These are phyloP conservation scores for Tardiomyces blankii DNA, from an alignment of 1,139 yeast species.

Conservation along the genomic window DNA sequence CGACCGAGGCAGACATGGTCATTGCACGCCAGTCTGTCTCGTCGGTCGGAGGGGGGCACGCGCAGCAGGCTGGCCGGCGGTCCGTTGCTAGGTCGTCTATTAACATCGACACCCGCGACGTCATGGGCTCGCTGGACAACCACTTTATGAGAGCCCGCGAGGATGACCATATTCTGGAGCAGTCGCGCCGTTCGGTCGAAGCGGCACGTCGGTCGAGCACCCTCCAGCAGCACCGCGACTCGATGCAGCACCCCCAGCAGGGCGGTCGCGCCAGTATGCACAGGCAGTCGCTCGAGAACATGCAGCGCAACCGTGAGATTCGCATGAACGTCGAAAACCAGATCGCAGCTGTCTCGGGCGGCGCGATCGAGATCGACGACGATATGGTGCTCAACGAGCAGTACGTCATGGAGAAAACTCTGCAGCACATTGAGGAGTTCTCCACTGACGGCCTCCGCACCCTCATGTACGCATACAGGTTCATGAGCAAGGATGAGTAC, in stretches of 20 bases:
- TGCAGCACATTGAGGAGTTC: constrained; percentile 86
- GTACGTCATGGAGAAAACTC: constrained; percentile 68
- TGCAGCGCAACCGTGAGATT: background rate
- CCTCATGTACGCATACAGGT: constrained; percentile 66
- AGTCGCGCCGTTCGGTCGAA: constrained; percentile 12
- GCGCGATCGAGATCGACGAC: constrained; percentile 40
- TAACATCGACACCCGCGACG: constrained; percentile 4
- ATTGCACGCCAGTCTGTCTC: constrained; percentile 11
- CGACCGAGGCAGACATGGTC: constrained; percentile 72
- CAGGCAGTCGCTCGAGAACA: background rate
- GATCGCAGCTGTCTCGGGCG: background rate
- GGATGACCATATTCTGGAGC: constrained; percentile 11
- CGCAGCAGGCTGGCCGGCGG: constrained; percentile 1
- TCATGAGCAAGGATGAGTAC: constrained; percentile 53
- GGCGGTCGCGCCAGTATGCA: background rate
- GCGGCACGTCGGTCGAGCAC: background rate
- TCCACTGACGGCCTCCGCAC: constrained; percentile 94
- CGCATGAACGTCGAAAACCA: background rate
- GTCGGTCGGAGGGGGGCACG: background rate
- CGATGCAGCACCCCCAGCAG: background rate
- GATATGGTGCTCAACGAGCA: constrained; percentile 60
- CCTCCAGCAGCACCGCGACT: background rate
- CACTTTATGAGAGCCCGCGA: constrained; percentile 8
- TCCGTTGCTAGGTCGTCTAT: constrained; percentile 3
- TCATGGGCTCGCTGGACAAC: constrained; percentile 6